Conservation (phyloP, 768 basidiomycete genomes). For the Rhodocollybia butyracea region DNA sequence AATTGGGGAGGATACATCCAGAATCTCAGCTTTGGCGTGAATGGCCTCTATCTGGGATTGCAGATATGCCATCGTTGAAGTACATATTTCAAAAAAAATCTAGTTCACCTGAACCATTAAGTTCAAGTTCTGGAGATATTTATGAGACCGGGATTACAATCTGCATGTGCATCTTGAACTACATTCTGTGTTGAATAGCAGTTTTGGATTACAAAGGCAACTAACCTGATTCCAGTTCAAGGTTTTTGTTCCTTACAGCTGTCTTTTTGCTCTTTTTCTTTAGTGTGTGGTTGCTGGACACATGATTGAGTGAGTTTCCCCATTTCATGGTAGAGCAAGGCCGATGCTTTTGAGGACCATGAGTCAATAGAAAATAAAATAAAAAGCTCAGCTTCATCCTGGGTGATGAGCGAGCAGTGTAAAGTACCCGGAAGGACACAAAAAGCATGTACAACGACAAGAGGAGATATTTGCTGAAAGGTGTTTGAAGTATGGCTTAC, state of each 20-base stretch:
- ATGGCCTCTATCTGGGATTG: slow-evolving; percentile 77
- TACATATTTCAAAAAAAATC: neutral
- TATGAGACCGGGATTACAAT: slow-evolving; percentile 85
- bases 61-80: slow-evolving; percentile 72
- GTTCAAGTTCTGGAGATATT: slow-evolving; percentile 96
- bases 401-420: slow-evolving; percentile 22
- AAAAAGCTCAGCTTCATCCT: slow-evolving; percentile 25
- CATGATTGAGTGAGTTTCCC: slow-evolving; percentile 24
- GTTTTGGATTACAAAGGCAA: neutral
- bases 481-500: no score
- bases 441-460: no score
- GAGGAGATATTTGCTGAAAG: no score
- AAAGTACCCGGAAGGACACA: slow-evolving; percentile 19
- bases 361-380: slow-evolving; percentile 24
- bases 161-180: slow-evolving; percentile 27
- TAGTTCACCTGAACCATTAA: slow-evolving; percentile 79
- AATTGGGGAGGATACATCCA: slow-evolving; percentile 84
- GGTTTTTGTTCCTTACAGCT: slow-evolving; percentile 1
- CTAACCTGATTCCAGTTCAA: slow-evolving; percentile 3
- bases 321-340: slow-evolving; percentile 63
- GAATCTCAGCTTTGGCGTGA: slow-evolving; percentile 69
- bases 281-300: slow-evolving; percentile 8
- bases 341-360: slow-evolving; percentile 62
- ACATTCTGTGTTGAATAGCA: neutral
- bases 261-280: slow-evolving; percentile 10